These are phyloP conservation scores for Penicillium sp. DNA, from an alignment of 2,329 filamentous ascomycete genomes.

Conservation along the genomic window DNA sequence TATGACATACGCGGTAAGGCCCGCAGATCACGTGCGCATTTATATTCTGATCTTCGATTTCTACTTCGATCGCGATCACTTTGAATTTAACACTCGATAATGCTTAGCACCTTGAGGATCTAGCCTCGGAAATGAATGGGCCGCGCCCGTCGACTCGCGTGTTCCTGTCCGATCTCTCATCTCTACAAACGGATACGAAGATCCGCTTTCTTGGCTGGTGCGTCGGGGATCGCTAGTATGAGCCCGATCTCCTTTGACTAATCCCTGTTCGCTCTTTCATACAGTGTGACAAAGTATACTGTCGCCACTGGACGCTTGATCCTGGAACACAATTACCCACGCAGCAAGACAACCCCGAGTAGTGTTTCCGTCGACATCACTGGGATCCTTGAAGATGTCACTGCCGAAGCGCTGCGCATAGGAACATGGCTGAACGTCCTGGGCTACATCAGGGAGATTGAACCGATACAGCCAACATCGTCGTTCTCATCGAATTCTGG, in stretches of 20 bases:
- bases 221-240: slow-evolving; percentile 33
- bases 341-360: slow-evolving; percentile 38
- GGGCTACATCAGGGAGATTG: slow-evolving; percentile 64
- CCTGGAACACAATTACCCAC: slow-evolving; percentile 67
- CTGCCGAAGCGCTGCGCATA: slow-evolving; percentile 62
- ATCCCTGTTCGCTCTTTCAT: slow-evolving; percentile 18
- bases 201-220: slow-evolving; percentile 93
- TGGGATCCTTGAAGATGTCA: slow-evolving; percentile 67
- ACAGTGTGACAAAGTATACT: slow-evolving; percentile 62
- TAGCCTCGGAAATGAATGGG: slow-evolving; percentile 40
- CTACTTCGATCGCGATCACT: background rate
- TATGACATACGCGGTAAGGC: slow-evolving; percentile 41
- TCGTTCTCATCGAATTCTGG: slow-evolving; percentile 19
- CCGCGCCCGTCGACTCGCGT: slow-evolving; percentile 67
- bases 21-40: slow-evolving; percentile 31
- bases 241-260: background rate
- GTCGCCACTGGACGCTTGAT: slow-evolving; percentile 61
- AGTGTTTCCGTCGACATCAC: slow-evolving; percentile 68
- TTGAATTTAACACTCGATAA: slow-evolving; percentile 1
- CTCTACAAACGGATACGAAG: slow-evolving; percentile 64
- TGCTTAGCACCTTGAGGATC: background rate
- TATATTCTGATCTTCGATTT: background rate
- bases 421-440: slow-evolving; percentile 91
- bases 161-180: slow-evolving; percentile 63
- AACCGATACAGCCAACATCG: slow-evolving; percentile 1